These are phyloP conservation scores for Intubia oerlemansii DNA, from an alignment of 2,329 filamentous ascomycete genomes.

Conservation along the genomic window DNA sequence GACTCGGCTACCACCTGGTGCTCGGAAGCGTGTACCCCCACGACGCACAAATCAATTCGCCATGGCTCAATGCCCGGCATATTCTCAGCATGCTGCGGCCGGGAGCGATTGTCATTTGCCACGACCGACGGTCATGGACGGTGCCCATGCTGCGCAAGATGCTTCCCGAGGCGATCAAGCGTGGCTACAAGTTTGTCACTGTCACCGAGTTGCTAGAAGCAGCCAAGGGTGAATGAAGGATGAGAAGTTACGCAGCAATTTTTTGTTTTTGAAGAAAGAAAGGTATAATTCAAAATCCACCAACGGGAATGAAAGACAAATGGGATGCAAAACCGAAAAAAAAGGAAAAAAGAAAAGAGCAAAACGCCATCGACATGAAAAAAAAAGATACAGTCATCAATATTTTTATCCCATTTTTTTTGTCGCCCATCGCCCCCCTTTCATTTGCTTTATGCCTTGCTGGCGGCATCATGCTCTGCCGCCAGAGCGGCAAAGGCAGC, in stretches of 20 bases:
- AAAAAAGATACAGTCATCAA: too few relatives aligned
- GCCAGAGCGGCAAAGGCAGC: conserved; percentile 43
- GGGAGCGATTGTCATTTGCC: conserved; percentile 66
- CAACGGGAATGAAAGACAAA: too few relatives aligned
- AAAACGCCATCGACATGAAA: too few relatives aligned
- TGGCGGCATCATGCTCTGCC: not conserved
- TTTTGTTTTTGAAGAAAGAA: not conserved
- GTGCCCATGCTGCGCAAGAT: conserved; percentile 54
- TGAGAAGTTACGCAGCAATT: not conserved
- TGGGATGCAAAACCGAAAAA: too few relatives aligned
- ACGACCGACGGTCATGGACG: conserved; percentile 71
- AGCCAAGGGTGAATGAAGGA: not conserved
- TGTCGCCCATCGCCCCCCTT: not conserved
- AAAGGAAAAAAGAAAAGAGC: too few relatives aligned
- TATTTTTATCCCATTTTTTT: too few relatives aligned
- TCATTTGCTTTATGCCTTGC: not conserved
- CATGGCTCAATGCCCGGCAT: conserved; percentile 52
- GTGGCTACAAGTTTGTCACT: conserved; percentile 52
- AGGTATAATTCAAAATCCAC: not conserved
- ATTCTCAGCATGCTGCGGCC: conserved; percentile 59
- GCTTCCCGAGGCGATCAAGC: conserved; percentile 45
- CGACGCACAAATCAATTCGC: conserved; percentile 62
- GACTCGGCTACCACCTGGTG: conserved; percentile 49
- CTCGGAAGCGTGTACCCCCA: conserved; percentile 75
- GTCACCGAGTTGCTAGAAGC: conserved; percentile 42